Conservation (phyloP, 768 basidiomycete genomes). For the Pleurotus tuoliensis region DNA sequence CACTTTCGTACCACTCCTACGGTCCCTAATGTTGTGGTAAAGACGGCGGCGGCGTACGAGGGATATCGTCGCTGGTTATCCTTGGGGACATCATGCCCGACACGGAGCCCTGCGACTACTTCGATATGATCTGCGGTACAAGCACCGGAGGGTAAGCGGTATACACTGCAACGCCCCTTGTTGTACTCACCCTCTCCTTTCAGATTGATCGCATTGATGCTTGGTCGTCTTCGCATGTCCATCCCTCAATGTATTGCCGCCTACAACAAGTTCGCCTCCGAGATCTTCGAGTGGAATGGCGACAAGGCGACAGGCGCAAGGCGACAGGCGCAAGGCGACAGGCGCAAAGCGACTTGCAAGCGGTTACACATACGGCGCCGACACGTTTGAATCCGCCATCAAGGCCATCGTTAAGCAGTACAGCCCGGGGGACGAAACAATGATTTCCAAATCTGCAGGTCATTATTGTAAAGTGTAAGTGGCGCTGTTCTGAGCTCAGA, state of each 20-base stretch:
- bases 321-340: neutral
- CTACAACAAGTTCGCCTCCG: constrained; percentile 12
- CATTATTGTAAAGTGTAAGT: neutral
- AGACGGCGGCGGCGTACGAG: constrained; percentile 6
- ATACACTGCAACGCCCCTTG: no score
- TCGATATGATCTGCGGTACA: constrained; percentile 22
- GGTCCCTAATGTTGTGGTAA: no score
- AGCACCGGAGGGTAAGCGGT: constrained; percentile 20
- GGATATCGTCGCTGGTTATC: constrained; percentile 1
- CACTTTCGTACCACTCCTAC: neutral
- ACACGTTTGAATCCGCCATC: neutral
- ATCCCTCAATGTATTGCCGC: constrained; percentile 16
- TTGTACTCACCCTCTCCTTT: no score
- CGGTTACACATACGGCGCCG: neutral
- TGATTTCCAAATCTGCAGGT: neutral
- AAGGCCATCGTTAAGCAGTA: neutral
- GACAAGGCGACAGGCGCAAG: neutral
- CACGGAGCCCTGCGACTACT: constrained; percentile 19
- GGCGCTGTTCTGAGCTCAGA: neutral
- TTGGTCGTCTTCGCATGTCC: constrained; percentile 21
- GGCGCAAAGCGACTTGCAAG: neutral
- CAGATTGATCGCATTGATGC: constrained; percentile 18
- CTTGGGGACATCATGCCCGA: neutral
- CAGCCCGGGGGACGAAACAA: neutral
- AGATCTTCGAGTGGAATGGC: neutral